Conservation (phyloP, 495 filamentous ascomycete genomes). For the Physcia stellaris region DNA sequence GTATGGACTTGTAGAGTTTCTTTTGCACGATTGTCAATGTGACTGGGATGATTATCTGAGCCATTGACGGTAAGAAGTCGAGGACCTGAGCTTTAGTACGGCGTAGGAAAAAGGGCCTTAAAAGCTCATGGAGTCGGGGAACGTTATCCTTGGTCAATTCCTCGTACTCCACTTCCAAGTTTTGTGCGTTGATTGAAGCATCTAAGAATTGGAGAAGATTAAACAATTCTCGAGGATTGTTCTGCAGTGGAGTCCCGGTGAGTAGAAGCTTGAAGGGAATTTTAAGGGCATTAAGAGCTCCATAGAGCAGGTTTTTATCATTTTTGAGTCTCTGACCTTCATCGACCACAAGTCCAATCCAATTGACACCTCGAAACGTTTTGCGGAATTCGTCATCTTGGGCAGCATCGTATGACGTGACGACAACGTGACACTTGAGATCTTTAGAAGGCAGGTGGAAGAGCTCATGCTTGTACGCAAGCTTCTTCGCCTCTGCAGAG, state of each 20-base stretch:
- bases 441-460: slow-evolving; percentile 47
- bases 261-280: slow-evolving; percentile 71
- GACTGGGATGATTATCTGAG: slow-evolving; percentile 86
- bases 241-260: slow-evolving; percentile 86
- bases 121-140: slow-evolving; percentile 62
- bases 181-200: slow-evolving; percentile 47
- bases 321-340: slow-evolving; percentile 96
- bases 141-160: slow-evolving; percentile 70
- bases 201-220: slow-evolving; percentile 92
- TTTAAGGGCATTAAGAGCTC: slow-evolving; percentile 52
- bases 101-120: slow-evolving; percentile 68
- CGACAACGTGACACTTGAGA: slow-evolving; percentile 77
- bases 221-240: slow-evolving; percentile 87
- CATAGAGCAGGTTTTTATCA: slow-evolving; percentile 71
- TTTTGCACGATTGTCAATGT: slow-evolving; percentile 88
- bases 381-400: slow-evolving; percentile 47
- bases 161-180: slow-evolving; percentile 61
- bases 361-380: slow-evolving; percentile 54
- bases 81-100: slow-evolving; percentile 85
- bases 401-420: slow-evolving; percentile 88
- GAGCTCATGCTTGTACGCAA: slow-evolving; percentile 68
- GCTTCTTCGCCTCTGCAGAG: slow-evolving; percentile 48
- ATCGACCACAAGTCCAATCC: slow-evolving; percentile 85
- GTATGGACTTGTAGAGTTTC: slow-evolving; percentile 86
- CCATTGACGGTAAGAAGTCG: slow-evolving; percentile 80